phyloP scores from a whole-genome alignment of 2,329 filamentous ascomycete genomes.

The Hypoxylon sp. region DNA sequence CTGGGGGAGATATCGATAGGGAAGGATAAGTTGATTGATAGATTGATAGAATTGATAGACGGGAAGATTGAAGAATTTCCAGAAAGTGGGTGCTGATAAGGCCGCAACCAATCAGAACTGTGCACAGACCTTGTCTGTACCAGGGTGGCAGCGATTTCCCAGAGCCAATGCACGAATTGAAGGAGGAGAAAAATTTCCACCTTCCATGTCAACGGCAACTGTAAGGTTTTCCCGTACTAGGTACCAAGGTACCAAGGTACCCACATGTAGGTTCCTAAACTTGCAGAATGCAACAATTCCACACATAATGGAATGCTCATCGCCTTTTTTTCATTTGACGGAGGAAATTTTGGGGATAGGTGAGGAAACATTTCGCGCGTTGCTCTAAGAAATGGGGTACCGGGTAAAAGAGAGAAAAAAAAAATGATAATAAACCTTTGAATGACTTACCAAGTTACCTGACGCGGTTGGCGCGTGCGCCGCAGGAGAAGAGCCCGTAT shows the following conservation, averaged over 20 bases:
- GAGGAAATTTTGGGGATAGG: not conserved
- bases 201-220: constrained; percentile 23
- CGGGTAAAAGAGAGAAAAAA: not conserved
- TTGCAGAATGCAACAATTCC: constrained; percentile 18
- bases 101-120: constrained; percentile 33
- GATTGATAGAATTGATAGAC: constrained; percentile 43
- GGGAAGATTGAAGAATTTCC: constrained; percentile 47
- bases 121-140: constrained; percentile 32
- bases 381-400: not conserved
- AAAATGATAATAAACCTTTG: constrained; percentile 12
- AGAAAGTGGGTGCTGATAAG: constrained; percentile 48
- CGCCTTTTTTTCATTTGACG: constrained; percentile 1
- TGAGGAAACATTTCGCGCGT: not conserved
- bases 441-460: constrained; percentile 52
- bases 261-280: not conserved
- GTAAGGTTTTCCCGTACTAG: constrained; percentile 10
- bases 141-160: constrained; percentile 30
- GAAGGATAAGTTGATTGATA: constrained; percentile 43
- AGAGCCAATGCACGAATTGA: constrained; percentile 32
- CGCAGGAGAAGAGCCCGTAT: constrained; percentile 51
- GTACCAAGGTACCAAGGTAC: constrained; percentile 14
- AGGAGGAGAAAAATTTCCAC: constrained; percentile 41
- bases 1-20: constrained; percentile 46
- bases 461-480: constrained; percentile 53
- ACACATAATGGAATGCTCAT: constrained; percentile 21